Evolutionary conservation across 2,329 filamentous ascomycete species (phyloP).

Genomic region (Alternaria consortialis): DNA sequence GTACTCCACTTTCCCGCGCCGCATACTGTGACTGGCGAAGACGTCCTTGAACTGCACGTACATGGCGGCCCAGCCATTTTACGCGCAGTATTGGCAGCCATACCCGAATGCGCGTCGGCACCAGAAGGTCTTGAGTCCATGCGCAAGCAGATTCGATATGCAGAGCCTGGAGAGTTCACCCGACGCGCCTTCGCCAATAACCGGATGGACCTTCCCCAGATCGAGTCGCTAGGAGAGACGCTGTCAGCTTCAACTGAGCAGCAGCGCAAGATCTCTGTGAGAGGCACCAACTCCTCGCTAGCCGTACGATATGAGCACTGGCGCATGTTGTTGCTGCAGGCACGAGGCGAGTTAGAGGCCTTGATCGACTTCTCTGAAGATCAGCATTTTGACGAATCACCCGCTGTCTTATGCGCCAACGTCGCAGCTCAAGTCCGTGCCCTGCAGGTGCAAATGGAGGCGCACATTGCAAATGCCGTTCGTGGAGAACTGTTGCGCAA

Average conservation of each 20-base stretch:
- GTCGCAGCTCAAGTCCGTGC: constrained; percentile 71
- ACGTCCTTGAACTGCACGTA: constrained; percentile 91
- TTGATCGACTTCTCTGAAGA: constrained; percentile 98
- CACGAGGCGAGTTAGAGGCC: constrained; percentile 90
- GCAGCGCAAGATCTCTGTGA: constrained; percentile 85
- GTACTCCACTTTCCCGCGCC: constrained; percentile 84
- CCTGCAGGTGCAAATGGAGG: constrained; percentile 69
- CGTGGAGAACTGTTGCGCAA: constrained; percentile 83
- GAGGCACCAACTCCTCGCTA: constrained; percentile 75
- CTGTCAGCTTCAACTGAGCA: constrained; percentile 82
- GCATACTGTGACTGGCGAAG: constrained; percentile 87
- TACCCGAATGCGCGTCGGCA: constrained; percentile 63
- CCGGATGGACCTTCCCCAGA: constrained; percentile 85
- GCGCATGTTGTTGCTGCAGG: constrained; percentile 78
- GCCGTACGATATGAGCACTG: constrained; percentile 82
- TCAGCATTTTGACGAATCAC: constrained; percentile 93
- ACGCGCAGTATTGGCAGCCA: constrained; percentile 81
- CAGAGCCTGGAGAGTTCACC: constrained; percentile 95
- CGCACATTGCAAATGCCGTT: constrained; percentile 79
- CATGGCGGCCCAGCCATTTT: constrained; percentile 91
- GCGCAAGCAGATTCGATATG: constrained; percentile 72
- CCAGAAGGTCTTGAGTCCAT: constrained; percentile 8
- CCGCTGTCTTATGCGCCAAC: constrained; percentile 72
- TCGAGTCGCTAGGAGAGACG: constrained; percentile 70
- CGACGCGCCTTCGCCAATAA: constrained; percentile 88